Percentiles rank a stretch among this genome's conserved stretches.
These are phyloP conservation scores for Clausena lansium DNA, from an alignment of 345 rosid genomes.

Conservation along the genomic window DNA sequence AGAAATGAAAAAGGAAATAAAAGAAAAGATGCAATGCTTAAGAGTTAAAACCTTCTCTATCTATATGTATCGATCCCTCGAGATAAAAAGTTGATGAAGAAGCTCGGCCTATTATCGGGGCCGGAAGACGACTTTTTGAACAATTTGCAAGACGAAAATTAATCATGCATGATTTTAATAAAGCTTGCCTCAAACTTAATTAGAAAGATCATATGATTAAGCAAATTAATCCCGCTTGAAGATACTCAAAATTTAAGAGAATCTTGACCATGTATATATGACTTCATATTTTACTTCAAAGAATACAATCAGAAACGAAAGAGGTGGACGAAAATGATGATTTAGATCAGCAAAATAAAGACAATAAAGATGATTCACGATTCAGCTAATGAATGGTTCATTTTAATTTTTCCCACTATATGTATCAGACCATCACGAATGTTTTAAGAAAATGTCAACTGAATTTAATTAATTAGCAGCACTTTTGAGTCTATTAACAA, in stretches of 20 bases:
- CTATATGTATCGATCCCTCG: neutral
- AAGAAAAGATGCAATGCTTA: neutral
- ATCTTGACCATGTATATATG: neutral
- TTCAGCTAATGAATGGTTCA: neutral
- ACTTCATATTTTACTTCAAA: neutral
- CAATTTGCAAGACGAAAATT: neutral
- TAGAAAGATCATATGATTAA: neutral
- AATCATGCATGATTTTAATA: neutral
- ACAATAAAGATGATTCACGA: neutral
- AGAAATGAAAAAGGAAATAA: neutral
- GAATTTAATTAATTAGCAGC: neutral
- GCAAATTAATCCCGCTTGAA: neutral
- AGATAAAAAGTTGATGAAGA: neutral
- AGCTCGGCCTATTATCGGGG: neutral
- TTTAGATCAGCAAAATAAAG: constrained; percentile 7
- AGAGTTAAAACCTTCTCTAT: neutral
- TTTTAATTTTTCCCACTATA: neutral
- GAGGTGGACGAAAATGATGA: constrained; percentile 1
- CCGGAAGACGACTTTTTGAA: constrained; percentile 7
- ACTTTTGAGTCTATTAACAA: neutral
- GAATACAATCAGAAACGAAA: neutral
- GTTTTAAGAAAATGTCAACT: too few species aligned
- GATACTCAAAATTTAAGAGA: constrained; percentile 4
- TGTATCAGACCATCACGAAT: neutral
- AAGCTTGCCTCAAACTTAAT: neutral